These are phyloP conservation scores for Plasmopara muralis DNA, from an alignment of 352 stramenopile genomes.

Conservation along the genomic window DNA sequence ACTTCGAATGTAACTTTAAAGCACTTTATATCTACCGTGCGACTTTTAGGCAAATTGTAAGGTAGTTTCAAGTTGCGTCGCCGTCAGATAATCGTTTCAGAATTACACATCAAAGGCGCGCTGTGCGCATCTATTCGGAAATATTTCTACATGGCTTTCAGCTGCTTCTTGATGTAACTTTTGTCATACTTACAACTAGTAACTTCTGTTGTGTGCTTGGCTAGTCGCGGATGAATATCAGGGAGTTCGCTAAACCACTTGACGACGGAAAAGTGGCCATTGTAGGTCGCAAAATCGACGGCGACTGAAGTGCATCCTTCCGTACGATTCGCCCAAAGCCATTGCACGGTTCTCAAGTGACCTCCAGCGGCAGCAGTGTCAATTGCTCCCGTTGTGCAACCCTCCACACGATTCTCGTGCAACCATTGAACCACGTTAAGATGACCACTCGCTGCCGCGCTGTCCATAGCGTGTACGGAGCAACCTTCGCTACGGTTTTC, in stretches of 20 bases:
- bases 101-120: too few species aligned
- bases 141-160: neutral
- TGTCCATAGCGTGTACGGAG: conserved; percentile 51
- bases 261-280: conserved; percentile 54
- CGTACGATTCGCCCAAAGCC: conserved; percentile 42
- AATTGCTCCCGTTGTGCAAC: conserved; percentile 56
- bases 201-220: conserved; percentile 9
- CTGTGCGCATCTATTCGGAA: too few species aligned
- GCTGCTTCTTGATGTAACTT: conserved; percentile 21
- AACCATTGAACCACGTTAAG: conserved; percentile 52
- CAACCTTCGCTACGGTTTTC: conserved; percentile 48
- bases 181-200: conserved; percentile 4
- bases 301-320: conserved; percentile 65
- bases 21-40: too few species aligned
- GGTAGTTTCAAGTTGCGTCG: too few species aligned
- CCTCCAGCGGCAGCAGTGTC: conserved; percentile 49
- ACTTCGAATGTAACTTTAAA: too few species aligned
- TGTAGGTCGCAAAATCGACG: conserved; percentile 62
- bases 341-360: conserved; percentile 45
- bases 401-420: conserved; percentile 43
- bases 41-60: too few species aligned
- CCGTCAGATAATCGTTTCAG: too few species aligned
- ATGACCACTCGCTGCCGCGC: conserved; percentile 46
- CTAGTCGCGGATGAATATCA: conserved; percentile 17
- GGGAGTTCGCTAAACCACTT: conserved; percentile 42